These are phyloP conservation scores for Boletus rex-veris DNA, from an alignment of 768 basidiomycete genomes.

Conservation along the genomic window DNA sequence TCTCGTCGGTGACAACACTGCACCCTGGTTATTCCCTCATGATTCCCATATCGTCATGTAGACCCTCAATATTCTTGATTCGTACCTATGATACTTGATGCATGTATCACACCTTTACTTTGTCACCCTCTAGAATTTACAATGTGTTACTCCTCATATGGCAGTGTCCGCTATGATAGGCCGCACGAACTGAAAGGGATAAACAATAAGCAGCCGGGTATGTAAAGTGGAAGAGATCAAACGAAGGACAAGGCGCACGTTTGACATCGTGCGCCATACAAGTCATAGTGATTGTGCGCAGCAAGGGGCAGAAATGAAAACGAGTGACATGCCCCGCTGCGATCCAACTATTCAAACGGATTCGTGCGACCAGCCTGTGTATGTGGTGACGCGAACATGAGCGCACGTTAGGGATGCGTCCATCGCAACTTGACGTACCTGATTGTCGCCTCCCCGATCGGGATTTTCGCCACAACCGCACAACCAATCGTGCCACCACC, in stretches of 20 bases:
- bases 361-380: slow-evolving; percentile 73
- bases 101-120: background rate
- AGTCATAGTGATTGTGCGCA: slow-evolving; percentile 7
- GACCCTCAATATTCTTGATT: background rate
- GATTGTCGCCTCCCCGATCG: slow-evolving; percentile 67
- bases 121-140: slow-evolving; percentile 13
- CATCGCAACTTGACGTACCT: slow-evolving; percentile 42
- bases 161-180: slow-evolving; percentile 11
- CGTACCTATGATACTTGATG: background rate
- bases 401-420: too few species aligned
- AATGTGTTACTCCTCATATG: slow-evolving; percentile 9
- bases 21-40: background rate
- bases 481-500: slow-evolving; percentile 88
- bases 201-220: slow-evolving; percentile 22
- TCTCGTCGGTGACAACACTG: background rate
- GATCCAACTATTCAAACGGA: slow-evolving; percentile 40
- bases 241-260: background rate
- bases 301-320: slow-evolving; percentile 3
- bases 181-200: slow-evolving; percentile 8
- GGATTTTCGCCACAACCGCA: slow-evolving; percentile 77
- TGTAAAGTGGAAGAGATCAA: slow-evolving; percentile 11
- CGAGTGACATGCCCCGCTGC: background rate
- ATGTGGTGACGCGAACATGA: too few species aligned
- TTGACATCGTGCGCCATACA: background rate
- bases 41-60: background rate